phyloP scores from a whole-genome alignment of 768 basidiomycete species.

The Suillus clintonianus region DNA sequence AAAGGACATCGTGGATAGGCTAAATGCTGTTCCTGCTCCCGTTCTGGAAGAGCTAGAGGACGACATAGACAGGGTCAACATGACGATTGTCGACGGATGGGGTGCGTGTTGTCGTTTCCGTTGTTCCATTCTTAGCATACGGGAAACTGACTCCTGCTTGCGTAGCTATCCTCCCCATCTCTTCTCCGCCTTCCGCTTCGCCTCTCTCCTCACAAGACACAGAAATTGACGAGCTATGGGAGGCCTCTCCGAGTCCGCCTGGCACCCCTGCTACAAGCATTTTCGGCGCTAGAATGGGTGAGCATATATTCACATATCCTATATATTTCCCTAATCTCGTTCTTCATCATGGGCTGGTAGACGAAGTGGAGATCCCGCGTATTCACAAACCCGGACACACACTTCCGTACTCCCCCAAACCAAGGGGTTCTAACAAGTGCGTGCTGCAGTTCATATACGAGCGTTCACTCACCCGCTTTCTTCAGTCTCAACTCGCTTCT shows the following conservation, averaged over 20 bases:
- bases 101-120: slow-evolving; percentile 40
- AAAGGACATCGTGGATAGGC: slow-evolving; percentile 29
- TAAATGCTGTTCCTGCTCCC: slow-evolving; percentile 22
- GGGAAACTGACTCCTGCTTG: slow-evolving; percentile 26
- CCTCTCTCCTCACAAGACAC: slow-evolving; percentile 39
- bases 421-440: neutral
- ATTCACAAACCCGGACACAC: slow-evolving; percentile 45
- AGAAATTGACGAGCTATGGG: slow-evolving; percentile 54
- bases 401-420: neutral
- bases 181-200: slow-evolving; percentile 41
- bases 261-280: slow-evolving; percentile 44
- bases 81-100: slow-evolving; percentile 67
- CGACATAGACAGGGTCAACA: slow-evolving; percentile 49
- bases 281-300: slow-evolving; percentile 54
- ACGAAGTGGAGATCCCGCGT: slow-evolving; percentile 56
- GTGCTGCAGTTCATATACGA: neutral
- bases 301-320: neutral
- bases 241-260: slow-evolving; percentile 46
- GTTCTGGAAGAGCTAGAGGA: slow-evolving; percentile 41
- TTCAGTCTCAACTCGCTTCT: neutral
- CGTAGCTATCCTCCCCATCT: slow-evolving; percentile 38
- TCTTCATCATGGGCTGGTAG: slow-evolving; percentile 29
- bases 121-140: neutral
- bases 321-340: slow-evolving; percentile 3
- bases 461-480: neutral